A percentile compares a stretch with the other conserved stretches of the same genome.
Conservation (phyloP, 495 filamentous ascomycete genomes). For the Usnea hakonensis region DNA sequence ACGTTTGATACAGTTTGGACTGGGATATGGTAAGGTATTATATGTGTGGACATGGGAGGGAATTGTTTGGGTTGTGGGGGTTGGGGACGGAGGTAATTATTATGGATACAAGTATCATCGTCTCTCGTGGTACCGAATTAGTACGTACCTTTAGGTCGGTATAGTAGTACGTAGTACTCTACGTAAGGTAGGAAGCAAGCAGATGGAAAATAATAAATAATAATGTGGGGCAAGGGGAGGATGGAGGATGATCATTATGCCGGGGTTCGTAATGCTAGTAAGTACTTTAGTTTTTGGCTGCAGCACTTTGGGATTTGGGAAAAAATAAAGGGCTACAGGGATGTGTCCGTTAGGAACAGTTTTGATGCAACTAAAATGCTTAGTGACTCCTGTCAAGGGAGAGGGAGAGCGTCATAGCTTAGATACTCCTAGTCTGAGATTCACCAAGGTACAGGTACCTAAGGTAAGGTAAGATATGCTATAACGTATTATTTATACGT, state of each 20-base stretch:
- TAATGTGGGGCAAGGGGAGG: neutral
- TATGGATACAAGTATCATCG: neutral
- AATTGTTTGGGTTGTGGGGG: neutral
- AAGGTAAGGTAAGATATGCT: too few relatives aligned
- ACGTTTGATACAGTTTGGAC: conserved; percentile 8
- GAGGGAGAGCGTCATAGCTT: conserved; percentile 5
- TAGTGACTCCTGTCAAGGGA: conserved; percentile 12
- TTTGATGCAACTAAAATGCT: neutral
- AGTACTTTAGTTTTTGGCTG: neutral
- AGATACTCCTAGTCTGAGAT: too few relatives aligned
- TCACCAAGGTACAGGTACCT: too few relatives aligned
- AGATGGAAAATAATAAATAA: too few relatives aligned
- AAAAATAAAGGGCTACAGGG: conserved; percentile 6
- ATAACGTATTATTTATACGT: too few relatives aligned
- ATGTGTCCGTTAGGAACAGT: neutral
- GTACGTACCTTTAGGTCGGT: neutral
- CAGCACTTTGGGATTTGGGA: too few relatives aligned
- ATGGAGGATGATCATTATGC: neutral
- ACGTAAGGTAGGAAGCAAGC: too few relatives aligned
- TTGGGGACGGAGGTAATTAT: conserved; percentile 12
- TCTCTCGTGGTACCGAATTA: neutral
- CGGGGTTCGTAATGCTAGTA: neutral
- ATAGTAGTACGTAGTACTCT: too few relatives aligned
- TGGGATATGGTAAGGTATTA: conserved; percentile 13
- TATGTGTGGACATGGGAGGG: neutral